Conservation (phyloP, 202 grass and related monocot genomes). For the Saccharum hybrid region DNA sequence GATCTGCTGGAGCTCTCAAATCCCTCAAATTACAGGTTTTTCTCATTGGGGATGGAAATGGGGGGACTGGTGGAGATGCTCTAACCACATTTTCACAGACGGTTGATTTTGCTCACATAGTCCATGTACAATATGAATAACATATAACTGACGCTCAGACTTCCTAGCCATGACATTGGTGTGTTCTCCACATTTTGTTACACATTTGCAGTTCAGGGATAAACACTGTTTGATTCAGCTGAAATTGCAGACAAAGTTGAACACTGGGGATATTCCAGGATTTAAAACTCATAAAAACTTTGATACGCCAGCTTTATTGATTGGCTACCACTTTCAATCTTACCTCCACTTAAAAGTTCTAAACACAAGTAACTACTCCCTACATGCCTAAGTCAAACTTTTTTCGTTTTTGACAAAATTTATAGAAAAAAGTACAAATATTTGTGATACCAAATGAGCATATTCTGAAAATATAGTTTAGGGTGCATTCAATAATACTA, state of each 20-base stretch:
- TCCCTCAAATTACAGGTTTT: too few species aligned
- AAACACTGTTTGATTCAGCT: neutral
- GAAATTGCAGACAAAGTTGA: neutral
- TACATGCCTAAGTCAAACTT: neutral
- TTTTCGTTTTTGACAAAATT: neutral
- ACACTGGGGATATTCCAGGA: neutral
- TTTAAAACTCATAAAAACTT: neutral
- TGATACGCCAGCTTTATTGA: neutral
- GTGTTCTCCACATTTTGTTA: neutral
- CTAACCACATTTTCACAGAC: neutral
- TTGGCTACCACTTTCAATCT: neutral
- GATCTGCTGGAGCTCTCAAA: too few species aligned
- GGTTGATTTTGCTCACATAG: neutral
- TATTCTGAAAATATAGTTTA: neutral
- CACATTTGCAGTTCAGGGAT: neutral
- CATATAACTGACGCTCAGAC: neutral
- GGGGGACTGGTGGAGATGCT: too few species aligned
- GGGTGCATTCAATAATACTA: neutral
- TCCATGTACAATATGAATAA: conserved; percentile 1
- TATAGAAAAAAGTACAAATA: neutral
- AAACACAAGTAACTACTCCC: neutral
- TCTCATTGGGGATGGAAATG: too few species aligned
- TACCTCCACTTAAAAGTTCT: neutral
- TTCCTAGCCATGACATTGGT: neutral
- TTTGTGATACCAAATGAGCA: neutral